Conservation (phyloP, 2,329 filamentous ascomycete species). For the Penicillium sp. region DNA sequence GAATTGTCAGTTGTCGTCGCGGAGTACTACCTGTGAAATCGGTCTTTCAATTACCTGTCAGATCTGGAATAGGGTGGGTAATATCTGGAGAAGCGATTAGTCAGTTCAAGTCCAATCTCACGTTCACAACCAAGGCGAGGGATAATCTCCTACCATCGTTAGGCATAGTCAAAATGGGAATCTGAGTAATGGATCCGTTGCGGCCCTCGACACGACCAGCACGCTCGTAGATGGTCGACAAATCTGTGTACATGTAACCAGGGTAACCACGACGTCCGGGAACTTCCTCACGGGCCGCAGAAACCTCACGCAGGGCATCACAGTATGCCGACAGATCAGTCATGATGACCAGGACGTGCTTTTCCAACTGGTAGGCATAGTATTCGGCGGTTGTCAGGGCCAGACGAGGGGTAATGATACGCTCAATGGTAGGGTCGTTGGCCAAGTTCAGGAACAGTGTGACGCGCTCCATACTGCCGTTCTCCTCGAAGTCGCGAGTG, state of each 20-base stretch:
- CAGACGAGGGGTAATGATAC: slow-evolving; percentile 98
- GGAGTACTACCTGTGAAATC: background rate
- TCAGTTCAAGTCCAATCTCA: background rate
- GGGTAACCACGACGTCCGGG: slow-evolving; percentile 98
- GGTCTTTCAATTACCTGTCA: slow-evolving; percentile 66
- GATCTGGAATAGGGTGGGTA: slow-evolving; percentile 96
- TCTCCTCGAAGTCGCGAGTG: slow-evolving; percentile 97
- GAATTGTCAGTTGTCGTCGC: background rate
- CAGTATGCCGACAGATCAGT: slow-evolving; percentile 98
- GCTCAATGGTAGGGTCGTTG: slow-evolving; percentile 98
- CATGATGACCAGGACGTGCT: slow-evolving; percentile 98
- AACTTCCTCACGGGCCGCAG: slow-evolving; percentile 96
- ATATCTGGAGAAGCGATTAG: slow-evolving; percentile 63
- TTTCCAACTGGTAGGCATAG: slow-evolving; percentile 99
- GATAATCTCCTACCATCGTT: slow-evolving; percentile 72
- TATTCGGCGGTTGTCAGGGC: slow-evolving; percentile 98
- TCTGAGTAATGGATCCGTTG: slow-evolving; percentile 98
- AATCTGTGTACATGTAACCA: slow-evolving; percentile 99
- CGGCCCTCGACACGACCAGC: slow-evolving; percentile 95
- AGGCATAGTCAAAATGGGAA: slow-evolving; percentile 98
- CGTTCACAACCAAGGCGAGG: no score
- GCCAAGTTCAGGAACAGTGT: slow-evolving; percentile 99
- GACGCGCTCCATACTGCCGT: slow-evolving; percentile 95
- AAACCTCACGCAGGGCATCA: slow-evolving; percentile 97
- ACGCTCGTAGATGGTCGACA: slow-evolving; percentile 99